phyloP scores from a whole-genome alignment of 768 basidiomycete species.

The Boletus rubescentipes region DNA sequence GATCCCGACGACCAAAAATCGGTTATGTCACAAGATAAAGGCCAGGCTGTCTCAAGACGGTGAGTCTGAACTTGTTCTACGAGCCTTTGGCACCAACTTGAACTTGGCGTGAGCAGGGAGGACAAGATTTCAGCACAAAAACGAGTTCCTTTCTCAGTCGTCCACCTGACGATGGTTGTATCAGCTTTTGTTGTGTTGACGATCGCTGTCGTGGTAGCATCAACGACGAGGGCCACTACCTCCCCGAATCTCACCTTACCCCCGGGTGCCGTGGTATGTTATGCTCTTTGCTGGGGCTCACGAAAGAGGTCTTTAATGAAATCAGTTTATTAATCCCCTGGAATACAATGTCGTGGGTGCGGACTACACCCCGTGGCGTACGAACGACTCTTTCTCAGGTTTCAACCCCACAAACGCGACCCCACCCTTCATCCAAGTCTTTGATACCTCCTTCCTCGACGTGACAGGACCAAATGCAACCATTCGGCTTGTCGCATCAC shows the following conservation, averaged over 20 bases:
- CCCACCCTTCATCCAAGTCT: constrained; percentile 61
- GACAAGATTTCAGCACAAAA: background rate
- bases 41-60: background rate
- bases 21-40: background rate
- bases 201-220: constrained; percentile 1
- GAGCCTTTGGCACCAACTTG: background rate
- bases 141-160: background rate
- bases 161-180: background rate
- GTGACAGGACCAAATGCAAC: constrained; percentile 59
- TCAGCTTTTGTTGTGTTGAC: constrained; percentile 1
- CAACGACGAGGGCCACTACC: background rate
- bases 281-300: background rate
- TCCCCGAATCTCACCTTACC: constrained; percentile 8
- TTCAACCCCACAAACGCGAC: constrained; percentile 62
- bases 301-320: background rate
- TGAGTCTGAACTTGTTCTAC: constrained; percentile 11
- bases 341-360: constrained; percentile 52
- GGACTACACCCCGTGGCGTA: constrained; percentile 38
- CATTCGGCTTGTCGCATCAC: constrained; percentile 58
- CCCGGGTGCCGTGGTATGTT: constrained; percentile 24
- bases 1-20: no score
- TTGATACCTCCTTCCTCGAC: constrained; percentile 52
- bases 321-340: constrained; percentile 50
- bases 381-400: constrained; percentile 38
- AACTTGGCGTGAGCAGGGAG: background rate